Evolutionary conservation across 2,329 filamentous ascomycete species (phyloP).

Genomic region (Xylariaceae sp.): DNA sequence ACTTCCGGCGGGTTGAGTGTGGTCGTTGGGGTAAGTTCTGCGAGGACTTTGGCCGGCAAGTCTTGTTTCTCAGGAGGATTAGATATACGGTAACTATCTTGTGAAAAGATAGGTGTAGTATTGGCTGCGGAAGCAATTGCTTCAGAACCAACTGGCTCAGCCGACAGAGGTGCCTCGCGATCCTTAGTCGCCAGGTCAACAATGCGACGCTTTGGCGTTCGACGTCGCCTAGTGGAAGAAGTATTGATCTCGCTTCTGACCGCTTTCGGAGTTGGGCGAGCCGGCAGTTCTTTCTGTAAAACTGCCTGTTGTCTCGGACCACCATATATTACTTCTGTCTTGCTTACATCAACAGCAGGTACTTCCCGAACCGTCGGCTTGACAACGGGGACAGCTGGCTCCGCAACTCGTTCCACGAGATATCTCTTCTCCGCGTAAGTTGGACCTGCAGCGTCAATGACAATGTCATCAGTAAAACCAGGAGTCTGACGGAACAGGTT

Average conservation of each 20-base stretch:
- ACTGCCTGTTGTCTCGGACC: slow-evolving; percentile 46
- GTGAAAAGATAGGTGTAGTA: slow-evolving; percentile 15
- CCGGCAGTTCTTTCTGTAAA: slow-evolving; percentile 55
- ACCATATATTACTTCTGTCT: slow-evolving; percentile 58
- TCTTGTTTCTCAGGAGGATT: slow-evolving; percentile 36
- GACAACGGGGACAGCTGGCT: slow-evolving; percentile 74
- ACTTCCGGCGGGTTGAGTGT: slow-evolving; percentile 29
- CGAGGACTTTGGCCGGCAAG: slow-evolving; percentile 26
- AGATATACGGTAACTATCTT: slow-evolving; percentile 44
- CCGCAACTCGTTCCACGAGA: slow-evolving; percentile 74
- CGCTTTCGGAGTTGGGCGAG: slow-evolving; percentile 43
- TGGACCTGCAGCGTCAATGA: slow-evolving; percentile 80
- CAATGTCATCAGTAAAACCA: slow-evolving; percentile 84
- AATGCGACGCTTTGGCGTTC: slow-evolving; percentile 59
- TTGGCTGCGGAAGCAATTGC: slow-evolving; percentile 19
- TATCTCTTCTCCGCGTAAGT: slow-evolving; percentile 82
- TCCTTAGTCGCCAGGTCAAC: slow-evolving; percentile 60
- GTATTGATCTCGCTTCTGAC: slow-evolving; percentile 56
- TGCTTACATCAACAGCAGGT: slow-evolving; percentile 62
- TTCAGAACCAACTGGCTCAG: slow-evolving; percentile 21
- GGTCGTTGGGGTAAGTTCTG: slow-evolving; percentile 32
- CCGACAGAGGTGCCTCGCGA: slow-evolving; percentile 15
- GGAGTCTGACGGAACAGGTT: slow-evolving; percentile 90
- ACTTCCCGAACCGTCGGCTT: slow-evolving; percentile 63
- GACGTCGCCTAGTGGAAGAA: slow-evolving; percentile 56